Evolutionary conservation across 2,329 filamentous ascomycete species (phyloP), one percentile per base, ranked within the genome.

Genomic region (Purpureocillium takamizusanense): DNA sequence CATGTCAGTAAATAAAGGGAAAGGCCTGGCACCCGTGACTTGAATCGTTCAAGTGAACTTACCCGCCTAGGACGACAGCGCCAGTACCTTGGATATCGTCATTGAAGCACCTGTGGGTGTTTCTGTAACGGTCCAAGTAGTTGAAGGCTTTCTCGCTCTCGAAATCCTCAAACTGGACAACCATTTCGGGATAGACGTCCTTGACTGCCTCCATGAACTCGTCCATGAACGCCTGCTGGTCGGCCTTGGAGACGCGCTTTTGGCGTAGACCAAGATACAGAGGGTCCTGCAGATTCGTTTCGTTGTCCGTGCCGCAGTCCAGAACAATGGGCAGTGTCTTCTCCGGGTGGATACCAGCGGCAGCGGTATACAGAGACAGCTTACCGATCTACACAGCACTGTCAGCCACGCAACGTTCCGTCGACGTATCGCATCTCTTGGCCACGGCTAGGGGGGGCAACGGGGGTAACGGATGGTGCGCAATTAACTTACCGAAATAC

Each of bases 11-110:
- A 38, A 36, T 21, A 30, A 33, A n/a, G n/a, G n/a, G n/a, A n/a
- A n/a, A n/a, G n/a, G n/a, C n/a, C n/a, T n/a, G n/a, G n/a, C n/a
- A n/a, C n/a, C n/a, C n/a, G n/a, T n/a, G n/a, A n/a, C n/a, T n/a
- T n/a, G 31, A 31, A n/a, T 10, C 11, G 45, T 43, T 37, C n/a
- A 34, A 21, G 28, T 8, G 16, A 27, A 59, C 71, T 59, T 63
- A 78, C 71, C 90, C 90, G 46, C 77, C 90, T 39, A 95, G 76
- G 45, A 97, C 88, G 54, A 98, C 92, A 46, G 90, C 88, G 51
- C 92, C 92, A 51, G 92, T 97, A 49, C 90, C 90, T 70, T 97
- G 90, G 57, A 98, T 92, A 59, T 98, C 90, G 57, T 97, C 92
- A 63, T 97, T 97, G 78, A 98, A 98, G 74, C 86, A 94, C 62